Evolutionary conservation across 73 alveolate genomes (phyloP), one percentile per base, ranked within the genome.

Genomic region (Diophrys appendiculata): DNA sequence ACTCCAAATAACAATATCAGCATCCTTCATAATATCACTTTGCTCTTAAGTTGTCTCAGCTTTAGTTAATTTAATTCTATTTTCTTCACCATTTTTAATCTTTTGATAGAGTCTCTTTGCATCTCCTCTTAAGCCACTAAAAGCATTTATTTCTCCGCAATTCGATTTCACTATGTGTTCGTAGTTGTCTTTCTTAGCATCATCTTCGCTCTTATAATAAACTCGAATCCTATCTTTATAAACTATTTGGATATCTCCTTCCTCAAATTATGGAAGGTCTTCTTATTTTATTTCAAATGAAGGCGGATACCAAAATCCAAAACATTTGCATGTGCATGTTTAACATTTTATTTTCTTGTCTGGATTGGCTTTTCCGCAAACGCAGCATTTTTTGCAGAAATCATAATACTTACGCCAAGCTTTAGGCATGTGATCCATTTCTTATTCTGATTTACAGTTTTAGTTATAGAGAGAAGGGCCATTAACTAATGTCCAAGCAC

Each of bases 51-150:
- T 35, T 34, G 87, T 68, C 64, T 69, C 64, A n/a, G 94, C 88
- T 64, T 76, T 28, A 23, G 80, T 69, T 29, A 86, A 76, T 18
- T 68, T 53, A 29, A 78, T 80, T 67, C 93, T 53, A 30, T 86
- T 86, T 54, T 86, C 93, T 53, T 80, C 69, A n/a, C 93, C 89
- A 31, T 67, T 33, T 54, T 27, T 31, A 5, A 86, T 33, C 53
- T 31, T 43, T 30, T 29, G 23, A 52, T 86, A 86, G 26, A 86
- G 87, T 29, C 79, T 86, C 83, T 86, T 86, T 23, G 93, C 93
- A 54, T 86, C 93, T 24, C 93, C 93, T 86, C 93, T 86, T 27
- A 86, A 70, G 18, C 93, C 93, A 0, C 87, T 79, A 69, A 80
- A 86, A 0, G 89, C 71, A 54, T 86, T 77, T 23, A 80, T 79